phyloP scores from a whole-genome alignment of 2,329 filamentous ascomycete species.

The Ophiocordyceps sinensis region DNA sequence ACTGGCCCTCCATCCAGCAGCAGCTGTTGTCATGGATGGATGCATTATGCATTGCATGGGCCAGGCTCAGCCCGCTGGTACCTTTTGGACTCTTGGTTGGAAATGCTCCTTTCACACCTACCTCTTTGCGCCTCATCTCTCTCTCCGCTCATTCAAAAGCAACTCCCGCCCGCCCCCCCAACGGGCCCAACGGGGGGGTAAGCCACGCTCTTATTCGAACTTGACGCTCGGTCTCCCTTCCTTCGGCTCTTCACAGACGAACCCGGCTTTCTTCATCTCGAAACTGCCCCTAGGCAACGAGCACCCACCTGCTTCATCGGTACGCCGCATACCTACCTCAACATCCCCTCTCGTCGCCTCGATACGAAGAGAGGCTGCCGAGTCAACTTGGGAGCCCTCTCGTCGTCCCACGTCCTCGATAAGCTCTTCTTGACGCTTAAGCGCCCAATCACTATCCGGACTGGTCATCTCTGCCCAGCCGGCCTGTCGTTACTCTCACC shows the following conservation, averaged over 20 bases:
- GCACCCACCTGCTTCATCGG: background rate
- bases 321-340: background rate
- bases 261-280: background rate
- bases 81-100: background rate
- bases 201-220: background rate
- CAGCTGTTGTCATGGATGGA: background rate
- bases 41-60: background rate
- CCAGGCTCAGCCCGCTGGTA: constrained; percentile 7
- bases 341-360: background rate
- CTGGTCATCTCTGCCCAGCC: background rate
- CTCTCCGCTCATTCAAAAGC: constrained; percentile 9
- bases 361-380: too few species aligned
- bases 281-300: background rate
- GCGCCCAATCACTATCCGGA: background rate
- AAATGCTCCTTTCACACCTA: background rate
- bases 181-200: too few species aligned
- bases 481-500: background rate
- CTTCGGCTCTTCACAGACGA: background rate
- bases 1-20: background rate
- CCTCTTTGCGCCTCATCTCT: background rate
- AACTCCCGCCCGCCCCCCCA: constrained; percentile 6
- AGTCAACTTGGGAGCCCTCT: background rate
- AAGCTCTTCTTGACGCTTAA: background rate
- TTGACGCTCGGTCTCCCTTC: background rate
- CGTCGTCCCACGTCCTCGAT: background rate